Base-by-base conservation (phyloP, 768 basidiomycete genomes). In the Lactarius hatsudake region DNA sequence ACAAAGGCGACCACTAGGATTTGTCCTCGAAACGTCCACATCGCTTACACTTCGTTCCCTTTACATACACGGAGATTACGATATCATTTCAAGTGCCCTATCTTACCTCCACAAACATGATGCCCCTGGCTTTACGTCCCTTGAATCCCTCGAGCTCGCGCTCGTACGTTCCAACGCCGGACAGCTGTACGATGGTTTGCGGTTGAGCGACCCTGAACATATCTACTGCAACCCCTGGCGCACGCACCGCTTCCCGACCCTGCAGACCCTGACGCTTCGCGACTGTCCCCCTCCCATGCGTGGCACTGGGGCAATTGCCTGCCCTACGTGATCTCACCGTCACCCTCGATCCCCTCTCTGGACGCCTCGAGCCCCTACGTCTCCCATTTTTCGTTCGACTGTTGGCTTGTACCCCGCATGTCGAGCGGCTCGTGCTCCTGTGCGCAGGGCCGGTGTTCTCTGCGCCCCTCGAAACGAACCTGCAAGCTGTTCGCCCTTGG, bases 241-340 rank as follows among this genome's bases (percentile, higher is more conserved):
- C 36, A 64, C 62, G 13, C 28, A 59, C 23, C 59, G 48, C 36
- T 70, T 68, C 66, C 69, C 66, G 15, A 17, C 26, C 38, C 62
- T 70, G 59, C 36, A 51, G 20, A n/a, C 32, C 13, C 45, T 70
- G 17, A 63, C 66, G 18, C 40, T 70, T 17, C 66, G 59, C 5
- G 66, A 70, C 38, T n/a, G 56, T 70, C 23, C 61, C 69, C 13
- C 62, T 66, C 12, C 43, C 65, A 6, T 56, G 59, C 54, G 12
- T 70, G 13, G 59, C 62, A 7, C 18, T 68, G 9, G 65, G 66
- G 13, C 62, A 68, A 20, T 45, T 68, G 6, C 69, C 66, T 32
- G 32, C 26, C 12, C 51, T 70, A 10, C 69, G 66, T n/a, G 69
- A 70, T 26, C 45, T 70, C 18, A 67, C 69, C 4, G 28, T 70